Evolutionary conservation across 2,329 filamentous ascomycete species (phyloP).

Genomic region (Myriosclerotinia scirpicola): DNA sequence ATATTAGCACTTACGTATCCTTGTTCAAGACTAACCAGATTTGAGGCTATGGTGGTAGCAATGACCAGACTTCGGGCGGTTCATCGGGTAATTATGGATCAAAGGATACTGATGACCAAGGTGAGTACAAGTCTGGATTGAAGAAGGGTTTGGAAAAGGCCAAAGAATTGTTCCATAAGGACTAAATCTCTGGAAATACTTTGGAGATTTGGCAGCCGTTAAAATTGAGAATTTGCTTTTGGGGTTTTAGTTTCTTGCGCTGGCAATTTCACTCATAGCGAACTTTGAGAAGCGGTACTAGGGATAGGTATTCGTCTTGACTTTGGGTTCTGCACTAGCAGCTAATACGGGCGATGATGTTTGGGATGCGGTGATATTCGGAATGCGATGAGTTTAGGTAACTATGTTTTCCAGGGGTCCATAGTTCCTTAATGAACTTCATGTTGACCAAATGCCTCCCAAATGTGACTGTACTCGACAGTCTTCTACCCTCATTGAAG

Average conservation of each 20-base stretch:
- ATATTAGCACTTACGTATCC: not conserved
- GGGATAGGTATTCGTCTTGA: not conserved
- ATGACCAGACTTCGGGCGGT: conserved; percentile 3
- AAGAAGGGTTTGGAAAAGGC: conserved; percentile 15
- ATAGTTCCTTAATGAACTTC: not conserved
- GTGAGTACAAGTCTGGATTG: not conserved
- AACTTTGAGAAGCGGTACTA: not conserved
- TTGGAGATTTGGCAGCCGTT: not conserved
- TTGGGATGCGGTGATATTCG: not conserved
- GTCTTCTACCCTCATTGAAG: not conserved
- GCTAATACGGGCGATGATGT: not conserved
- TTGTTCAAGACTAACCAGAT: not conserved
- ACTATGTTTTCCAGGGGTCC: not conserved
- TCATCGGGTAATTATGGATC: not conserved
- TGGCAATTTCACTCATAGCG: not conserved
- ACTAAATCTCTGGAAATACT: not conserved
- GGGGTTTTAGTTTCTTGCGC: not conserved
- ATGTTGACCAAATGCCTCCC: not conserved
- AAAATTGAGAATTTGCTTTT: not conserved
- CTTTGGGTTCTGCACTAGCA: not conserved
- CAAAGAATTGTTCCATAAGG: conserved; percentile 2
- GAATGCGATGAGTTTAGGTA: not conserved
- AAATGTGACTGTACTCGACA: not conserved
- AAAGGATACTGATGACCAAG: not conserved
- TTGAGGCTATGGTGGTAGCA: not conserved